Evolutionary conservation across 2,329 filamentous ascomycete species (phyloP), one percentile per base, ranked within the genome.

Genomic region (Albophoma yamanashiensis): DNA sequence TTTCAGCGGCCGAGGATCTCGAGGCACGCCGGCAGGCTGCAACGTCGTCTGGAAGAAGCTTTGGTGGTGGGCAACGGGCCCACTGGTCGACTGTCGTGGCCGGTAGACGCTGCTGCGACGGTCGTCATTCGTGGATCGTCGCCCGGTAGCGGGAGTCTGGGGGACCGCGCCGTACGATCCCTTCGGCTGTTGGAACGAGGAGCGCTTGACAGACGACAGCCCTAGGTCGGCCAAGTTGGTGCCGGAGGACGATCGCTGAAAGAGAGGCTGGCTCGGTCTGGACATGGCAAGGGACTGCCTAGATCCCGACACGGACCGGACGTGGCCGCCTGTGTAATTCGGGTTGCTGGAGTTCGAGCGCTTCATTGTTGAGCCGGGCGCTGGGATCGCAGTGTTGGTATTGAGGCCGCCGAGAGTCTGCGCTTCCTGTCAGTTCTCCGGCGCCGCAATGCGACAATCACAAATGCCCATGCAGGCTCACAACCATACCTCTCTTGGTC

Each of bases 31-130:
- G 1, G 92, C 91, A 4, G 89, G 84, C 61, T 88, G 85, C 4
- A 91, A 91, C 27, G 87, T 90, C 63, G 92, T 90, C 67, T 92
- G 89, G 74, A 99, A 99, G 79, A 99, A 97, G 63, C 91, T 96
- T 73, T 97, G 92, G 67, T 94, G 90, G 57, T 56, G 61, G 34
- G 79, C 83, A 66, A 85, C 81, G n/a, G 85, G 82, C 2, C 85
- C 89, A 53, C 77, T 79, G 17, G 80, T 83, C 1, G 90, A 92
- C 15, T 85, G 83, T n/a, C 89, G 83, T 5, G 79, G 69, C 67
- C 85, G 83, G 76, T 91, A 86, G 65, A 97, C 87, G 71, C 93
- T 97, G 77, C 93, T 97, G 64, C 94, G 73, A 68, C 89, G 78
- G 62, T 86, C 80, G 73, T 79, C 69, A 70, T 78, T 82, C 66